These are phyloP conservation scores for Penicillium verrucosum DNA, from an alignment of 2,329 filamentous ascomycete species.

Conservation along the genomic window DNA sequence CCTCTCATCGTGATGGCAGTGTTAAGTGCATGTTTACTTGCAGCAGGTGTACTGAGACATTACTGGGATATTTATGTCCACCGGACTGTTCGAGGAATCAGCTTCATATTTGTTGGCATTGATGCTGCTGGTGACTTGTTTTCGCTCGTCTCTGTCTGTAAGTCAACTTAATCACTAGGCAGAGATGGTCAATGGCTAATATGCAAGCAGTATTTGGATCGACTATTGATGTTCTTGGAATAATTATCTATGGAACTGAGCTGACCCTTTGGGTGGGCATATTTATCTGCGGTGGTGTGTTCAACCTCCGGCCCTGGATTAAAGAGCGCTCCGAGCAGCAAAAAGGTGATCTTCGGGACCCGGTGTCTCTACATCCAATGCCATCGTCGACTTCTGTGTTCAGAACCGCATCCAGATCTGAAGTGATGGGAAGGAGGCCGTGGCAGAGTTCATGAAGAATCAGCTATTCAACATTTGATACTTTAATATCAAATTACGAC, in stretches of 20 bases:
- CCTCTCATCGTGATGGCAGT: constrained; percentile 65
- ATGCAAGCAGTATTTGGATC: constrained; percentile 21
- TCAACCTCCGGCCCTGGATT: constrained; percentile 61
- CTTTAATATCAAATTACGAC: neutral
- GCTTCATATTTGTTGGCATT: constrained; percentile 68
- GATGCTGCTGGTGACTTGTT: constrained; percentile 68
- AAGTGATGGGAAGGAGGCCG: constrained; percentile 15
- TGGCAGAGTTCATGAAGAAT: constrained; percentile 40
- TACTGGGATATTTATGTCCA: constrained; percentile 68
- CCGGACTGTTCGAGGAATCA: constrained; percentile 66
- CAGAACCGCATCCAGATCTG: constrained; percentile 49
- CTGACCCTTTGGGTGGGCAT: constrained; percentile 65
- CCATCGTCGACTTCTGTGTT: constrained; percentile 64
- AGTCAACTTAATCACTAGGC: constrained; percentile 11
- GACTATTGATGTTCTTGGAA: constrained; percentile 55
- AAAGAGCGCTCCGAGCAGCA: constrained; percentile 24
- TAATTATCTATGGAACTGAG: constrained; percentile 66
- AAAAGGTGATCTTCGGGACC: constrained; percentile 8
- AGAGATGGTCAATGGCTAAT: neutral
- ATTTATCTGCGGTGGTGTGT: constrained; percentile 63
- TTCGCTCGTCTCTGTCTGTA: constrained; percentile 59
- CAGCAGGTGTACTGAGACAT: constrained; percentile 63
- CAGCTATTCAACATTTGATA: neutral
- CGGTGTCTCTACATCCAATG: constrained; percentile 44
- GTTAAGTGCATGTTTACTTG: constrained; percentile 61